A percentile compares a stretch with the other conserved stretches of the same genome.
Evolutionary conservation across 1,284 basidiomycete genomes (phyloP).

Genomic region (Waitea zeae): DNA sequence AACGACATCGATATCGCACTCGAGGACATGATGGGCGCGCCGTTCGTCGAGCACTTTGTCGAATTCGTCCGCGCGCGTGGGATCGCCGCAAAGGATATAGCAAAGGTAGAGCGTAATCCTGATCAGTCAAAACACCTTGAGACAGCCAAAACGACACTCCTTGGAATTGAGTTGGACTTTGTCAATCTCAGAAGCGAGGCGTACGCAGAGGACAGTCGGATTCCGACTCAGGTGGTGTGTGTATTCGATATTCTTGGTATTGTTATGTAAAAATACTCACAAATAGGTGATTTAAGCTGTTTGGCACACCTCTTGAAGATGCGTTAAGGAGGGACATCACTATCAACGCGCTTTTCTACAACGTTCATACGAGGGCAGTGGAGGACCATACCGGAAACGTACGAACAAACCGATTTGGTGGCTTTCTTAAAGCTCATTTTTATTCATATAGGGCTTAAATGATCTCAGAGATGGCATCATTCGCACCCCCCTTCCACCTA

Average conservation of each 20-base stretch:
- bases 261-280: slow-evolving; percentile 1
- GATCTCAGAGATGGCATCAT: slow-evolving; percentile 75
- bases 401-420: slow-evolving; percentile 3
- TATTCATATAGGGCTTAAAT: slow-evolving; percentile 44
- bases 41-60: slow-evolving; percentile 76
- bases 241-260: not conserved
- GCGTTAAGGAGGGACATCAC: slow-evolving; percentile 86
- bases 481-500: slow-evolving; percentile 78
- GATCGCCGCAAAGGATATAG: slow-evolving; percentile 40
- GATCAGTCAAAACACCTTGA: slow-evolving; percentile 98
- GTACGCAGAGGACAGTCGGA: slow-evolving; percentile 77
- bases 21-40: slow-evolving; percentile 75
- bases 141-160: slow-evolving; percentile 79
- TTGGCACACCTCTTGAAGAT: slow-evolving; percentile 89
- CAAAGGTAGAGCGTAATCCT: slow-evolving; percentile 87
- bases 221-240: slow-evolving; percentile 75
- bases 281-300: slow-evolving; percentile 41
- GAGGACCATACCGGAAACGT: slow-evolving; percentile 84
- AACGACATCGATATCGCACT: slow-evolving; percentile 94
- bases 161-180: slow-evolving; percentile 82
- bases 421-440: slow-evolving; percentile 4
- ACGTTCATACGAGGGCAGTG: slow-evolving; percentile 75
- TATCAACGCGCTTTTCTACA: slow-evolving; percentile 95
- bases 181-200: slow-evolving; percentile 91
- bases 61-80: slow-evolving; percentile 44